phyloP scores from a whole-genome alignment of 2,329 filamentous ascomycete species.

The Amylocarpus encephaloides region DNA sequence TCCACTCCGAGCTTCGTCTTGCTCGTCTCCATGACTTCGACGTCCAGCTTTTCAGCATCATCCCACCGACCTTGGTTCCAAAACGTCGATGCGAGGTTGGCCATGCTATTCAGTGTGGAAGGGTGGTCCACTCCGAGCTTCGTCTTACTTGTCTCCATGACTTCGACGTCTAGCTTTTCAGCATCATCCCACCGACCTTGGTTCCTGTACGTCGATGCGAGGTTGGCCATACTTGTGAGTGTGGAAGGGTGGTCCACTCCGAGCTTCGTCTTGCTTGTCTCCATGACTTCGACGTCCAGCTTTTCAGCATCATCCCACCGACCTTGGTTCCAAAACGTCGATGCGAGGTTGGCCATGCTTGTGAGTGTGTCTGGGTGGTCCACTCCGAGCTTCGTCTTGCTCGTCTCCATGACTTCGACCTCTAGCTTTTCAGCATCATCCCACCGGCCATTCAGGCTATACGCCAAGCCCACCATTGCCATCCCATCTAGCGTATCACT shows the following conservation, averaged over 20 bases:
- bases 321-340: neutral
- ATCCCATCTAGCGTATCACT: constrained; percentile 18
- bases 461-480: constrained; percentile 10
- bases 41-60: too few species aligned
- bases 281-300: too few species aligned
- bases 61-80: too few species aligned
- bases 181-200: constrained; percentile 9
- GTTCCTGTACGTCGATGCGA: too few species aligned
- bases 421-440: neutral
- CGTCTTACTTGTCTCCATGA: constrained; percentile 6
- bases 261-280: too few species aligned
- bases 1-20: too few species aligned
- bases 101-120: too few species aligned
- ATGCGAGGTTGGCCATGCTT: constrained; percentile 11
- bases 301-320: too few species aligned
- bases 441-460: constrained; percentile 8
- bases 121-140: constrained; percentile 13
- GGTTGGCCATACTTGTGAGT: too few species aligned
- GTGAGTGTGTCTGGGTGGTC: constrained; percentile 12
- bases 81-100: too few species aligned
- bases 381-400: constrained; percentile 11
- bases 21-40: too few species aligned
- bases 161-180: neutral
- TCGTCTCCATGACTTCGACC: neutral
- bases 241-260: too few species aligned